These are phyloP conservation scores for Apiospora pterosperma DNA, from an alignment of 2,329 filamentous ascomycete genomes.

Conservation along the genomic window DNA sequence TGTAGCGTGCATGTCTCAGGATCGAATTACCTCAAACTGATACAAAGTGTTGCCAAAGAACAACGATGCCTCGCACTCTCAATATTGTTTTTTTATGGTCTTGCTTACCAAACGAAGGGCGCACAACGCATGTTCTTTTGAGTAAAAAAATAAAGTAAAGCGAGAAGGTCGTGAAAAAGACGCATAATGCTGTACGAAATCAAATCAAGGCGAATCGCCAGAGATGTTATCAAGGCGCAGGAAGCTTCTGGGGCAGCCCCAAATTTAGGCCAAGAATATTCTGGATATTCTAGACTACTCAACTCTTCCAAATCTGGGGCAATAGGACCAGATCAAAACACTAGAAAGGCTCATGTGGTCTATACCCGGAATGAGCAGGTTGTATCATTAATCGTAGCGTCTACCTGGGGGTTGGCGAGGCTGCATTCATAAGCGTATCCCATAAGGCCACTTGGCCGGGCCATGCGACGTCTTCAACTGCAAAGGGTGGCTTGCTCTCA, in stretches of 20 bases:
- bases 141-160: neutral
- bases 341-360: neutral
- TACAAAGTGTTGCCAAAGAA: too few relatives aligned
- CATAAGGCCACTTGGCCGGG: neutral
- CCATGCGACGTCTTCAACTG: neutral
- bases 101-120: too few relatives aligned
- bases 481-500: neutral
- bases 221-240: neutral
- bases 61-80: too few relatives aligned
- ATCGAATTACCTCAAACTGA: neutral
- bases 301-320: neutral
- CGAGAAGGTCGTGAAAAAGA: neutral
- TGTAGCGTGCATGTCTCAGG: neutral
- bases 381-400: neutral
- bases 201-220: too few relatives aligned
- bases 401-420: neutral
- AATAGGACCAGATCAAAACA: neutral
- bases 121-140: neutral
- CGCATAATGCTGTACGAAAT: neutral
- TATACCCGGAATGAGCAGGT: neutral
- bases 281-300: neutral
- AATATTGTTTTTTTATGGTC: neutral
- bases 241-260: too few relatives aligned
- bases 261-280: too few relatives aligned
- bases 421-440: neutral